Conservation (phyloP, 2,329 filamentous ascomycete species). For the Fusarium sacchari region DNA sequence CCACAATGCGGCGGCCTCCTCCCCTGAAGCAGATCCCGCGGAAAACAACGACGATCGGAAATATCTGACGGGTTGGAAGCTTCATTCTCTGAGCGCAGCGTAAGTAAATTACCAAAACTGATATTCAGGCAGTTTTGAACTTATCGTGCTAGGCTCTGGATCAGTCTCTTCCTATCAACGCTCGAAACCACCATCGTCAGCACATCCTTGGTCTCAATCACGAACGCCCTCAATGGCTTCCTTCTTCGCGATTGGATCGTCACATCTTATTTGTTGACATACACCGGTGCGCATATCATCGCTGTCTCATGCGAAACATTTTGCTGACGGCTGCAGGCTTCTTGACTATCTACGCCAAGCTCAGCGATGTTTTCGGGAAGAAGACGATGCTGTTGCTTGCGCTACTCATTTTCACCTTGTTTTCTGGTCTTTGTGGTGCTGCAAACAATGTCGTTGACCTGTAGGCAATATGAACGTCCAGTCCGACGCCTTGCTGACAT, state of each 20-base stretch:
- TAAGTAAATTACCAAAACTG: rapidly evolving
- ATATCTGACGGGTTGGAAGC: neutral
- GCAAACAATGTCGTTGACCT: conserved; percentile 1
- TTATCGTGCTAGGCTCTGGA: neutral
- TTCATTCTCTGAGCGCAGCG: neutral
- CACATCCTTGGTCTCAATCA: conserved; percentile 8
- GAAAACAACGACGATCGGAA: neutral
- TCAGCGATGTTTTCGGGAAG: conserved; percentile 8
- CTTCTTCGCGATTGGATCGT: conserved; percentile 14
- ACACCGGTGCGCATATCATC: neutral
- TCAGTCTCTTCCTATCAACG: conserved; percentile 1
- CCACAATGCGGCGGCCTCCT: neutral
- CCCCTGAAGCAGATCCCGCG: neutral
- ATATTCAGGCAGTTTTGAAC: rapidly evolving
- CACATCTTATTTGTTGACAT: conserved; percentile 9
- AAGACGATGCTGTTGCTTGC: conserved; percentile 11
- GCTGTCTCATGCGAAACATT: rapidly evolving
- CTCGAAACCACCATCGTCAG: conserved; percentile 8
- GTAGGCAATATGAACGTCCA: neutral
- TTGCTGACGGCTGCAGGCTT: neutral
- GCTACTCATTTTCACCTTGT: neutral
- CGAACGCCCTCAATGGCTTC: conserved; percentile 2
- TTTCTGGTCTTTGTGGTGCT: conserved; percentile 10
- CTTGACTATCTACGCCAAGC: neutral
- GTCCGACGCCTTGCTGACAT: rapidly evolving